Evolutionary conservation across 2,329 filamentous ascomycete genomes (phyloP).

Genomic region (Epichloe sibirici): DNA sequence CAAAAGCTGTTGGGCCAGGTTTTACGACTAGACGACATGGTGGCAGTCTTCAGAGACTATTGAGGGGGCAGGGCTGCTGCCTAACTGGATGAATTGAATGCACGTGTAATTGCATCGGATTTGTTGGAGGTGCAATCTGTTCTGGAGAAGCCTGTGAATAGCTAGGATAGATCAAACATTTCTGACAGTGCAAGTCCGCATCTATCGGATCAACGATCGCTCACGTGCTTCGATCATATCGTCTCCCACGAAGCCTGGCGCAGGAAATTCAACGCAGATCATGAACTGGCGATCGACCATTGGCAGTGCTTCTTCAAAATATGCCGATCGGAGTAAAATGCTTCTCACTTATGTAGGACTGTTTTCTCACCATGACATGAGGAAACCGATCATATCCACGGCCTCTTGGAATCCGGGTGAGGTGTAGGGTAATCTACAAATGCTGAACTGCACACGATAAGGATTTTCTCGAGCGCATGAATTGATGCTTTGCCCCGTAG

Average conservation of each 20-base stretch:
- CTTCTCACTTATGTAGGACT: too few relatives aligned
- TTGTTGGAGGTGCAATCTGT: neutral
- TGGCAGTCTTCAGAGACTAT: constrained; percentile 72
- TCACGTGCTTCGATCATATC: neutral
- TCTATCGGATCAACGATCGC: neutral
- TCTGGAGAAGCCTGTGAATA: neutral
- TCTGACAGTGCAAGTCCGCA: neutral
- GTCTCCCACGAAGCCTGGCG: neutral
- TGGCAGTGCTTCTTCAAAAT: too few relatives aligned
- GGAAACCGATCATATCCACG: neutral
- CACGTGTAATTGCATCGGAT: neutral
- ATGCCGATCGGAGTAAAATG: too few relatives aligned
- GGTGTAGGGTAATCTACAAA: neutral
- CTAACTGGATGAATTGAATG: neutral
- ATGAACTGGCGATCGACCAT: too few relatives aligned
- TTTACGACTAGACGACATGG: constrained; percentile 69
- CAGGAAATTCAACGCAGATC: too few relatives aligned
- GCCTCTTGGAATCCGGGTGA: too few relatives aligned
- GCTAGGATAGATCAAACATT: neutral
- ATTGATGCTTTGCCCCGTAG: too few relatives aligned
- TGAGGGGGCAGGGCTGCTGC: neutral
- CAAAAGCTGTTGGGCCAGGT: constrained; percentile 70
- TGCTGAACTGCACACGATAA: too few relatives aligned
- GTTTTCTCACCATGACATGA: neutral
- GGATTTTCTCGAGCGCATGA: too few relatives aligned